A percentile compares a stretch with the other conserved stretches of the same genome.
These are phyloP conservation scores for Metschnikowia anglica DNA, from an alignment of 805 yeast species.

Conservation along the genomic window DNA sequence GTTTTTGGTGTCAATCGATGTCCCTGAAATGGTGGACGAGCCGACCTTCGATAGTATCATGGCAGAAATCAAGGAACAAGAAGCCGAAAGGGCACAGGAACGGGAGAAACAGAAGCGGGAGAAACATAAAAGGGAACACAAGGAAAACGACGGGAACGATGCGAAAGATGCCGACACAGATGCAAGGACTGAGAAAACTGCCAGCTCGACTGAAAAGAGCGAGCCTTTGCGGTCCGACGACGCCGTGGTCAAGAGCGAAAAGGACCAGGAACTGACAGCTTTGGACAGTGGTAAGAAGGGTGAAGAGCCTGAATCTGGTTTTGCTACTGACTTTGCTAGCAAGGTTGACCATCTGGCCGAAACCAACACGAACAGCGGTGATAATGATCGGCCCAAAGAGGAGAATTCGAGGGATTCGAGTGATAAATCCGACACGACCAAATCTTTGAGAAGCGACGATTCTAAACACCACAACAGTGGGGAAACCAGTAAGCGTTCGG, in stretches of 20 bases:
- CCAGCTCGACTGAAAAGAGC: background rate
- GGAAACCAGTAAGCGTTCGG: background rate
- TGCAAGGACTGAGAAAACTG: background rate
- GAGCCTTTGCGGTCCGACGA: too few relatives aligned
- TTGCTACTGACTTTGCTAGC: background rate
- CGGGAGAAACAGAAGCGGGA: slow-evolving; percentile 3
- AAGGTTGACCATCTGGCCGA: too few relatives aligned
- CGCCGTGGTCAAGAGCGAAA: background rate
- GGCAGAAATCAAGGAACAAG: slow-evolving; percentile 36
- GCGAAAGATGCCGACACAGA: background rate
- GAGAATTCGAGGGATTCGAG: background rate
- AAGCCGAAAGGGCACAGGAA: slow-evolving; percentile 5
- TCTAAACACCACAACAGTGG: background rate
- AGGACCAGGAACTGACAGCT: background rate
- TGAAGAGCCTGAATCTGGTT: background rate
- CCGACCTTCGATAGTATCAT: slow-evolving; percentile 56
- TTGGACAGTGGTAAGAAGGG: background rate
- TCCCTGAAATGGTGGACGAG: slow-evolving; percentile 66
- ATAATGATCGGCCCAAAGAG: background rate
- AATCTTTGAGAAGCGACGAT: background rate
- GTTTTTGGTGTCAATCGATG: slow-evolving; percentile 63
- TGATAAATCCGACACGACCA: too few relatives aligned
- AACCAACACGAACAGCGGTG: too few relatives aligned
- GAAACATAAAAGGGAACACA: background rate
- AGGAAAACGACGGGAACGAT: background rate